Base-by-base conservation (phyloP, 2,329 filamentous ascomycete species). In the Aspergillus pseudotamarii region DNA sequence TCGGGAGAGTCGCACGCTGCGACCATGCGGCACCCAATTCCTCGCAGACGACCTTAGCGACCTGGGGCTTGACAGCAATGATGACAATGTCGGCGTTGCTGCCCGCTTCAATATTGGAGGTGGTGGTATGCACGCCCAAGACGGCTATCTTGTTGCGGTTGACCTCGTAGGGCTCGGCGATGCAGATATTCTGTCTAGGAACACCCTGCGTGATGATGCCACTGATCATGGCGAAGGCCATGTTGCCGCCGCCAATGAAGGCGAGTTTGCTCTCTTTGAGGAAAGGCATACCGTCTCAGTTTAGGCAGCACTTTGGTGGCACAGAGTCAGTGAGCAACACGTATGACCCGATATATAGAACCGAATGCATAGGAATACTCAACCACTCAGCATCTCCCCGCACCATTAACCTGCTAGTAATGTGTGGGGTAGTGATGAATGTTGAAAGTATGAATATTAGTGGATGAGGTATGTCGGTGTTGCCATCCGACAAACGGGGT, bases 201-300 rank as follows among this genome's bases (percentile, higher is more conserved):
- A 75, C 68, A 63, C 69, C 72, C 26, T 72, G 72, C 59, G 46
- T 65, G 21, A 73, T 61, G 3, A 76, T 71, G n/a, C 74, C 74
- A 43, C 71, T 68, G 58, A 76, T 76, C 30, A 76, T 76, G 59
- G 74, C 74, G 38, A 73, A 74, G 62, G 74, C 74, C 74, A 76
- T 76, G 68, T 76, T 76, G 64, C 74, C 74, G 26, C 74, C 74
- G 63, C 74, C 74, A 34, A 76, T 75, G 64, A 76, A 76, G 73
- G 73, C 73, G 64, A 76, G 64, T 38, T 71, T 73, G 69, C 73
- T 76, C 26, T 72, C 60, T 67, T 74, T 72, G 21, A 76, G 69
- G 58, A 71, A 67, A 5, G 70, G 67, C 72, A 53, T 53, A 10
- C 10, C 30, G 30, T 32, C 30, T 32, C 1, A 26, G 3, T 26